Percentiles rank a stretch among this genome's conserved stretches.
These are phyloP conservation scores for Myrica gale DNA, from an alignment of 306 rosid genomes.

Conservation along the genomic window DNA sequence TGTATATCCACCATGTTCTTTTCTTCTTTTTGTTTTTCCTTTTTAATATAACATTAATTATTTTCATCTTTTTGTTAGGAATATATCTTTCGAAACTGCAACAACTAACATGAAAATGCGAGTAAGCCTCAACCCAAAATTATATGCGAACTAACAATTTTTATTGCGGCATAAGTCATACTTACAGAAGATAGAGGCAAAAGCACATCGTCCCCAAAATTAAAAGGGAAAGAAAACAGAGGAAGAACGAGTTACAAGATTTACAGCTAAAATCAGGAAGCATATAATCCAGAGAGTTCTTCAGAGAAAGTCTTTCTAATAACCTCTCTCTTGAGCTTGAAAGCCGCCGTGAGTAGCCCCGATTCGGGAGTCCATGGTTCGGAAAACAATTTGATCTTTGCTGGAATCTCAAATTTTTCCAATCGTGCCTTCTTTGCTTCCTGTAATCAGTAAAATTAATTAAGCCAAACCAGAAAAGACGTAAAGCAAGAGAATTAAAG, in stretches of 20 bases:
- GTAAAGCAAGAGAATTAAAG: background rate
- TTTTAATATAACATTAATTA: too few species aligned
- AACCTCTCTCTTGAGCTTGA: slow-evolving; percentile 87
- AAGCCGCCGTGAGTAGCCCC: slow-evolving; percentile 93
- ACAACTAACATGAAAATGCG: too few species aligned
- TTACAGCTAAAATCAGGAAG: slow-evolving; percentile 26
- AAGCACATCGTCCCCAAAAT: background rate
- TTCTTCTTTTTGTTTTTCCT: too few species aligned
- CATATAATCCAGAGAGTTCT: slow-evolving; percentile 60
- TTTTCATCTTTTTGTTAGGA: too few species aligned
- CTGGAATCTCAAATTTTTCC: slow-evolving; percentile 86
- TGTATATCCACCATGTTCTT: too few species aligned
- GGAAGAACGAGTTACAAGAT: slow-evolving; percentile 13
- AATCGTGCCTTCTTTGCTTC: slow-evolving; percentile 78
- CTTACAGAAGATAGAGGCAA: background rate
- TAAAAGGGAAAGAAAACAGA: background rate
- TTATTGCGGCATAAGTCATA: slow-evolving; percentile 19
- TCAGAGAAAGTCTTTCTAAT: slow-evolving; percentile 65
- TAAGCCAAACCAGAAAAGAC: too few species aligned
- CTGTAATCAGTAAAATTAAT: slow-evolving; percentile 34
- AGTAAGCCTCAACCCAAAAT: too few species aligned
- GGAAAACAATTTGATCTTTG: slow-evolving; percentile 62
- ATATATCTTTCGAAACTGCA: too few species aligned
- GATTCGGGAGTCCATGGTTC: slow-evolving; percentile 86
- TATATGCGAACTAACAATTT: too few species aligned